A percentile compares a stretch with the other conserved stretches of the same genome.
phyloP scores from a whole-genome alignment of 768 basidiomycete genomes.

The Agaricus sinodeliciosus region DNA sequence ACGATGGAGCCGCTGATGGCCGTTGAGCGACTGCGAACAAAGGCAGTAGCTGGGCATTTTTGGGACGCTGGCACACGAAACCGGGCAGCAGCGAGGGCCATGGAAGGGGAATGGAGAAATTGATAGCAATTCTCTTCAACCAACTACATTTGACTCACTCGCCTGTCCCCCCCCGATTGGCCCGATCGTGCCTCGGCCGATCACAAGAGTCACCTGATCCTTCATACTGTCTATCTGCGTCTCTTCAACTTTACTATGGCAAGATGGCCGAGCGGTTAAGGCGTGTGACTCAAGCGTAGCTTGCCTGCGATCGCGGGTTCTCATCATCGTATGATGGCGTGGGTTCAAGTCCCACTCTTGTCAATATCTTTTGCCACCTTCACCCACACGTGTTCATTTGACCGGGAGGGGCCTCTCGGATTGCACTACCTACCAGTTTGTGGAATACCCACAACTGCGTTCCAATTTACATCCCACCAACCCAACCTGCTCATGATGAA shows the following conservation, averaged over 20 bases:
- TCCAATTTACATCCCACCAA: no score
- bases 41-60: constrained; percentile 13
- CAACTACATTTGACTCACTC: no score
- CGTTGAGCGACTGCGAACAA: constrained; percentile 23
- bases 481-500: no score
- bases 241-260: background rate
- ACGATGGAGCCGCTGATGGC: constrained; percentile 39
- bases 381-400: no score
- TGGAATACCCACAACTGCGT: no score
- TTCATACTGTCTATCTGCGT: background rate
- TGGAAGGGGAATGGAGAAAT: constrained; percentile 3
- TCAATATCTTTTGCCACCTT: constrained; percentile 16
- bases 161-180: no score
- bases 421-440: no score
- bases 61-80: constrained; percentile 16
- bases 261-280: constrained; percentile 16
- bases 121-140: no score
- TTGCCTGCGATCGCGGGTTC: constrained; percentile 24
- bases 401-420: no score
- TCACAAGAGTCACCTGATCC: background rate
- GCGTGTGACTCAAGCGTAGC: constrained; percentile 14
- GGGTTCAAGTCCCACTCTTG: constrained; percentile 32
- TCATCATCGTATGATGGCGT: constrained; percentile 26
- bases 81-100: constrained; percentile 23
- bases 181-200: background rate